Evolutionary conservation across 2,329 filamentous ascomycete genomes (phyloP), one percentile per base, ranked within the genome.

Genomic region (Chaetomiaceae sp.): DNA sequence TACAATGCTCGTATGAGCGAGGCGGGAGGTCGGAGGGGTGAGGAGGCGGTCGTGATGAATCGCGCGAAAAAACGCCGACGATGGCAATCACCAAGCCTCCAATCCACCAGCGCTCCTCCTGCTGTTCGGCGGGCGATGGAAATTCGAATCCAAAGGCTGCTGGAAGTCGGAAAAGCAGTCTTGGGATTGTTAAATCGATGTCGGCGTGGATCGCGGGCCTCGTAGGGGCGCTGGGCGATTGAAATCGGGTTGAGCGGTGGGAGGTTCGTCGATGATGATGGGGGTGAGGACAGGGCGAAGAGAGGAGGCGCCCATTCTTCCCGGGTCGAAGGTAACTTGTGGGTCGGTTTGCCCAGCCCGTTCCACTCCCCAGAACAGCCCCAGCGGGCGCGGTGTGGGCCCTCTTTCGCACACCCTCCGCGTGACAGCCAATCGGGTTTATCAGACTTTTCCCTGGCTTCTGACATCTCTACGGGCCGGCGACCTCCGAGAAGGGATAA

Each of bases 41-140:
- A 57, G 48, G 55, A 58, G 53, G 54, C 47, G 55, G 57, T 45
- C 54, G 56, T 55, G 51, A 57, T 55, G 54, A 60, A 54, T 58
- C 59, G 61, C 60, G 60, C 60, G 56, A 60, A 56, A n/a, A 42
- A 57, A 51, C 56, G 60, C 58, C 54, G 55, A 60, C 56, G 52
- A 46, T 53, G 56, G 55, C 50, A 50, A 57, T 56, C 58, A 58
- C 56, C 55, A 54, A 58, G 48, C 52, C 58, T 54, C 54, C 57
- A 54, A 51, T 53, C 57, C 54, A 51, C 55, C 58, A 54, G 57
- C 57, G 55, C 55, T 60, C 61, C 57, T 58, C 53, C 57, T 54
- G 54, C 60, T 20, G 54, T n/a, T 51, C 51, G 50, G 55, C 53
- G 56, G 41, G 38, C 54, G 53, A 52, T 36, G 40, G 55, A 57